phyloP scores from a whole-genome alignment of 306 rosid genomes.

The Rosa persica region DNA sequence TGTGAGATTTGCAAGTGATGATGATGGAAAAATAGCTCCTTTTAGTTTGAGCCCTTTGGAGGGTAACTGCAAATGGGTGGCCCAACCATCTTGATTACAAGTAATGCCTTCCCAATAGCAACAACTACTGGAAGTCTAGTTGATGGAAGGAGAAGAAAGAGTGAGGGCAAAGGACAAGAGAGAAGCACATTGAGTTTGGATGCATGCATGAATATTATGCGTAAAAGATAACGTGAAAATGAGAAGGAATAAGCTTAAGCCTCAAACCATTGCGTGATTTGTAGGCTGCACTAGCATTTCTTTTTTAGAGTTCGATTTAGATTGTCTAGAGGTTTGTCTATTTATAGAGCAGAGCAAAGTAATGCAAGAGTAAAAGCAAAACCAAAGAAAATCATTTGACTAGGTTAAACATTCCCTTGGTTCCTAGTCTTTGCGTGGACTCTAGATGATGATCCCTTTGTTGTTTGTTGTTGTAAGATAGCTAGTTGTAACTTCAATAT shows the following conservation, averaged over 20 bases:
- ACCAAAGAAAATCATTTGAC: too few species aligned
- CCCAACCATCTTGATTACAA: not conserved
- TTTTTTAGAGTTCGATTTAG: too few species aligned
- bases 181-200: not conserved
- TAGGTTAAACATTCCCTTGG: too few species aligned
- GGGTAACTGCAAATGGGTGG: not conserved
- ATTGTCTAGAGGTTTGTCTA: too few species aligned
- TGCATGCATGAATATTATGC: not conserved
- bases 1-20: not conserved
- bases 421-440: too few species aligned
- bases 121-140: constrained; percentile 3
- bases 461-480: too few species aligned
- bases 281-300: not conserved
- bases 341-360: too few species aligned
- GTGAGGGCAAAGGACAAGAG: not conserved
- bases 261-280: not conserved
- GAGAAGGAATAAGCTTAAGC: not conserved
- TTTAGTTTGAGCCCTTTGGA: not conserved
- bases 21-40: not conserved
- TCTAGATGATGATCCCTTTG: too few species aligned
- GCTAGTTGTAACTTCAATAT: too few species aligned
- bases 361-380: too few species aligned
- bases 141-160: not conserved
- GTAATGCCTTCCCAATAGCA: constrained; percentile 1
- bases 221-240: not conserved